These are phyloP conservation scores for Lasiosphaeris hirsuta DNA, from an alignment of 495 filamentous ascomycete genomes.

Conservation along the genomic window DNA sequence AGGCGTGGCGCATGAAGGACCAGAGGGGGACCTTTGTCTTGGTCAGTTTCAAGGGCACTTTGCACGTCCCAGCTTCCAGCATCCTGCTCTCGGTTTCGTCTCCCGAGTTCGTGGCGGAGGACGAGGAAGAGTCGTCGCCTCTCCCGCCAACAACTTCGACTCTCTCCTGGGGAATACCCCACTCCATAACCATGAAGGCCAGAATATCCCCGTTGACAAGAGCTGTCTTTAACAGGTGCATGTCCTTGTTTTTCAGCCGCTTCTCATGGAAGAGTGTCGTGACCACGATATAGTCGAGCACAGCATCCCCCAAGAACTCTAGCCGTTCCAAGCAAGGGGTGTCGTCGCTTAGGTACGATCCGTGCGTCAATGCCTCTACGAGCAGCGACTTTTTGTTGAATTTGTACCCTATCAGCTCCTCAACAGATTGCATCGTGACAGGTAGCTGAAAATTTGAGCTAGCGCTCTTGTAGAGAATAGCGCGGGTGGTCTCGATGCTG, in stretches of 20 bases:
- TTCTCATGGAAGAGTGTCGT: conserved; percentile 33
- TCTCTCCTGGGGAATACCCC: conserved; percentile 33
- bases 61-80: not conserved
- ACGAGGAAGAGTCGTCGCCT: not conserved
- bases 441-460: conserved; percentile 27
- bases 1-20: conserved; percentile 64
- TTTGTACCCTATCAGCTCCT: conserved; percentile 61
- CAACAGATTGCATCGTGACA: conserved; percentile 38
- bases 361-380: conserved; percentile 83
- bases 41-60: conserved; percentile 5
- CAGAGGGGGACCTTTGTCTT: conserved; percentile 51
- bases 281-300: conserved; percentile 78
- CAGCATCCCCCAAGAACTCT: conserved; percentile 86
- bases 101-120: not conserved
- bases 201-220: conserved; percentile 83
- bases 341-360: conserved; percentile 51
- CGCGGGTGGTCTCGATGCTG: conserved; percentile 31
- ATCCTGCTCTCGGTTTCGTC: not conserved
- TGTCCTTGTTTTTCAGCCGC: conserved; percentile 55
- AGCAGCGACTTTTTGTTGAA: conserved; percentile 71
- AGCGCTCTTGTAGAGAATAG: conserved; percentile 31
- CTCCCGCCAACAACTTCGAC: conserved; percentile 19
- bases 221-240: conserved; percentile 73
- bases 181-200: conserved; percentile 74
- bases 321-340: conserved; percentile 76